Conservation (phyloP, 2,329 filamentous ascomycete genomes). For the Monosporascus sp. region DNA sequence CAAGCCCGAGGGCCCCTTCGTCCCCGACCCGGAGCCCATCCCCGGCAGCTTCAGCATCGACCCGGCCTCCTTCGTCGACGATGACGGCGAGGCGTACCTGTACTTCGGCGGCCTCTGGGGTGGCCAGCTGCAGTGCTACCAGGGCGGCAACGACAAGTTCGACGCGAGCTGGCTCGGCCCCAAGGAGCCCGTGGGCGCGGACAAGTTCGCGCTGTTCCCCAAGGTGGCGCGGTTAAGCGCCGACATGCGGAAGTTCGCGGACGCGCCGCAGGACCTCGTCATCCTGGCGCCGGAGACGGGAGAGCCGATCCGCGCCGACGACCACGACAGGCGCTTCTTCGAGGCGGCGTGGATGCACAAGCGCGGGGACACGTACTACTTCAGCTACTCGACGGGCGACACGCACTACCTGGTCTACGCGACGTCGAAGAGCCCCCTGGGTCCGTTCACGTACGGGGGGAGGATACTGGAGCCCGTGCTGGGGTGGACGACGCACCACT, state of each 20-base stretch:
- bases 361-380: constrained; percentile 64
- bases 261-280: constrained; percentile 50
- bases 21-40: constrained; percentile 58
- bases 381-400: constrained; percentile 73
- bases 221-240: constrained; percentile 58
- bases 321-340: constrained; percentile 73
- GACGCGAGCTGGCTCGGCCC: constrained; percentile 49
- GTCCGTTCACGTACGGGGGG: constrained; percentile 68
- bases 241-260: constrained; percentile 61
- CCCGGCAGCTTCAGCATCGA: constrained; percentile 70
- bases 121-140: constrained; percentile 74
- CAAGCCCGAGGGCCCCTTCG: constrained; percentile 64
- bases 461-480: constrained; percentile 69
- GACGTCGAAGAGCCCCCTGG: constrained; percentile 56
- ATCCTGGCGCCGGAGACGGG: constrained; percentile 60
- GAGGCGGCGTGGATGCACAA: constrained; percentile 79
- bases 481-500: constrained; percentile 80
- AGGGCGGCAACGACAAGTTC: constrained; percentile 45
- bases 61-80: constrained; percentile 68
- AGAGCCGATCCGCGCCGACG: constrained; percentile 54
- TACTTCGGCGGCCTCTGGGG: constrained; percentile 81
- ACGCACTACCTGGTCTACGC: constrained; percentile 71
- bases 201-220: constrained; percentile 55
- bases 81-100: constrained; percentile 55
- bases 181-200: constrained; percentile 52